Conservation (phyloP, 2,329 filamentous ascomycete species). For the Daldinia sp. region DNA sequence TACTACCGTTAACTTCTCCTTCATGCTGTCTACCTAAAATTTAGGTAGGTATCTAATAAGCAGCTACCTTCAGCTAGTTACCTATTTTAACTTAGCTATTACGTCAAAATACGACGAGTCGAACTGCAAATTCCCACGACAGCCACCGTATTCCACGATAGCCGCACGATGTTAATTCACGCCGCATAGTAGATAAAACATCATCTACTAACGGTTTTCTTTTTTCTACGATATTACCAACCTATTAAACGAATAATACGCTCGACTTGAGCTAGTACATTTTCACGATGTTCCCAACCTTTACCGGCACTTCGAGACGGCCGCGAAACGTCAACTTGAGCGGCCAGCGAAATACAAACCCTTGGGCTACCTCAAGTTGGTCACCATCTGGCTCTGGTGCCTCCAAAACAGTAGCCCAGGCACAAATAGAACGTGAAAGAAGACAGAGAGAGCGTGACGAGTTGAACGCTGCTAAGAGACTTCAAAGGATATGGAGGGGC, state of each 20-base stretch:
- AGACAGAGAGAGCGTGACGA: constrained; percentile 85
- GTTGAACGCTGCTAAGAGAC: constrained; percentile 76
- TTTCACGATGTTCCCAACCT: constrained; percentile 84
- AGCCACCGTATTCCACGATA: constrained; percentile 10
- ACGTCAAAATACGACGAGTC: constrained; percentile 24
- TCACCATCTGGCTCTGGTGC: constrained; percentile 70
- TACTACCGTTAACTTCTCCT: neutral
- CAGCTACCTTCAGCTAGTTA: neutral
- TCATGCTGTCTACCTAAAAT: neutral
- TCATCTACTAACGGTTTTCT: neutral
- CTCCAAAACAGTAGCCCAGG: constrained; percentile 83
- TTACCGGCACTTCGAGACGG: constrained; percentile 87
- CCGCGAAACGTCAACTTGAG: constrained; percentile 94
- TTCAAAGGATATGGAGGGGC: constrained; percentile 88
- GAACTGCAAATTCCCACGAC: constrained; percentile 3
- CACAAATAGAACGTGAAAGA: constrained; percentile 85
- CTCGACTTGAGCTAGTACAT: neutral
- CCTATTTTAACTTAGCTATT: constrained; percentile 1
- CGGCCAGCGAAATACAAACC: constrained; percentile 79
- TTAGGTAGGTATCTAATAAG: neutral
- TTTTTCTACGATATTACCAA: constrained; percentile 4
- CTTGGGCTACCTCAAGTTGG: constrained; percentile 76
- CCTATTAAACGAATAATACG: constrained; percentile 8
- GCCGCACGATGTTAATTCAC: constrained; percentile 27
- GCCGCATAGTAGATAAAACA: constrained; percentile 20